phyloP scores from a whole-genome alignment of 2,329 filamentous ascomycete species.

The Chlorencoelia australis region DNA sequence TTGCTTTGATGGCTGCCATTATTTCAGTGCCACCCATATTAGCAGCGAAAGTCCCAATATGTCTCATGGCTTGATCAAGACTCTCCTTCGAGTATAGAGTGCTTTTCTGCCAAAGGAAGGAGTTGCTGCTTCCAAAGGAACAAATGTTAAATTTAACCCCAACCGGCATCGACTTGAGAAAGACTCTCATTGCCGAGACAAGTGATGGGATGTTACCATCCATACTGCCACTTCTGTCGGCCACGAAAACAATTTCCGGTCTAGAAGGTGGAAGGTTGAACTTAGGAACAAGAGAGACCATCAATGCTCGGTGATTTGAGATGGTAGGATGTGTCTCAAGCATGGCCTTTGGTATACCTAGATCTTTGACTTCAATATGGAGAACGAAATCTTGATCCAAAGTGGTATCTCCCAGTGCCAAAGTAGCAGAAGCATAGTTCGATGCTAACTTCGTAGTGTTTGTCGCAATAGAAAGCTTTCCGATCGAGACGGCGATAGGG shows the following conservation, averaged over 20 bases:
- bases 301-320: constrained; percentile 52
- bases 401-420: constrained; percentile 41
- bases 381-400: constrained; percentile 59
- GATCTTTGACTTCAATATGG: constrained; percentile 49
- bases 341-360: constrained; percentile 51
- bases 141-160: constrained; percentile 61
- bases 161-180: constrained; percentile 54
- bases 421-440: constrained; percentile 50
- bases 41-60: constrained; percentile 35
- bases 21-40: constrained; percentile 47
- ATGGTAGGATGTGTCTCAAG: constrained; percentile 56
- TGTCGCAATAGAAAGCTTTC: constrained; percentile 39
- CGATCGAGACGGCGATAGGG: constrained; percentile 54
- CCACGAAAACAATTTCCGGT: constrained; percentile 61
- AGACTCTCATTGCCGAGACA: constrained; percentile 46
- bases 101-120: constrained; percentile 40
- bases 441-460: constrained; percentile 38
- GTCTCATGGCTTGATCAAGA: constrained; percentile 33
- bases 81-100: constrained; percentile 35
- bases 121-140: constrained; percentile 45
- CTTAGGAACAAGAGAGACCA: constrained; percentile 61
- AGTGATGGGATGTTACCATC: constrained; percentile 40
- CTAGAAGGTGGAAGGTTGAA: constrained; percentile 47
- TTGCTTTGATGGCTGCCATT: constrained; percentile 33
- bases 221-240: constrained; percentile 65